phyloP scores from a whole-genome alignment of 768 basidiomycete species.

The Serendipita sp. region DNA sequence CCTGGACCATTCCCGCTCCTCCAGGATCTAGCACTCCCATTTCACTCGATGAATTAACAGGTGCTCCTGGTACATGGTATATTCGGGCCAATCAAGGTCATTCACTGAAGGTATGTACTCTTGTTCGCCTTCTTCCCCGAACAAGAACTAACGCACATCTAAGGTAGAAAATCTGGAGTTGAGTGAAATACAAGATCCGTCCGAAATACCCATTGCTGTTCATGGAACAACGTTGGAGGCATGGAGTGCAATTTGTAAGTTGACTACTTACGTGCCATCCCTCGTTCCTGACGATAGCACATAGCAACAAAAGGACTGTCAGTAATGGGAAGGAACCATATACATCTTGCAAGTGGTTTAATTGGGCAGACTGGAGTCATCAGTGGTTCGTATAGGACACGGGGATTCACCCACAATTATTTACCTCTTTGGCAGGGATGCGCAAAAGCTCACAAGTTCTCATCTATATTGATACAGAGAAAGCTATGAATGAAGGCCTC shows the following conservation, averaged over 20 bases:
- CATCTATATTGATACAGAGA: slow-evolving; percentile 64
- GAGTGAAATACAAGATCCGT: slow-evolving; percentile 34
- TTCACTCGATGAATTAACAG: slow-evolving; percentile 9
- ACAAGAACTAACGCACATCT: not conserved
- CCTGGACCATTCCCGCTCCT: not conserved
- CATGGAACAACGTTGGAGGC: slow-evolving; percentile 60
- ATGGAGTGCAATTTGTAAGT: slow-evolving; percentile 56
- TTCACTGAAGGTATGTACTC: slow-evolving; percentile 46
- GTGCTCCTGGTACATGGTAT: slow-evolving; percentile 45
- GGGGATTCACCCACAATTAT: not conserved
- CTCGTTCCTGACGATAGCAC: slow-evolving; percentile 10
- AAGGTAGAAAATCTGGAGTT: slow-evolving; percentile 59
- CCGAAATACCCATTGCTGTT: slow-evolving; percentile 63
- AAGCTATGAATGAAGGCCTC: slow-evolving; percentile 50
- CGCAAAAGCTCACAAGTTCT: slow-evolving; percentile 59
- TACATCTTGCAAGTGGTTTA: slow-evolving; percentile 78
- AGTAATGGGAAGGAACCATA: slow-evolving; percentile 77
- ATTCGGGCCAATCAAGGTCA: slow-evolving; percentile 87
- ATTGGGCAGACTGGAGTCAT: slow-evolving; percentile 41
- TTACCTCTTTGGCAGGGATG: slow-evolving; percentile 41
- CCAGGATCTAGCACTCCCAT: slow-evolving; percentile 12
- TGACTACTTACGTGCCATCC: not conserved
- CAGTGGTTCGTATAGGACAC: slow-evolving; percentile 39
- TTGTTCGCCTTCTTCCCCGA: not conserved
- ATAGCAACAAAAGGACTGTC: slow-evolving; percentile 60